Evolutionary conservation across 805 yeast species (phyloP).

Genomic region (Schwanniomyces polymorphus): DNA sequence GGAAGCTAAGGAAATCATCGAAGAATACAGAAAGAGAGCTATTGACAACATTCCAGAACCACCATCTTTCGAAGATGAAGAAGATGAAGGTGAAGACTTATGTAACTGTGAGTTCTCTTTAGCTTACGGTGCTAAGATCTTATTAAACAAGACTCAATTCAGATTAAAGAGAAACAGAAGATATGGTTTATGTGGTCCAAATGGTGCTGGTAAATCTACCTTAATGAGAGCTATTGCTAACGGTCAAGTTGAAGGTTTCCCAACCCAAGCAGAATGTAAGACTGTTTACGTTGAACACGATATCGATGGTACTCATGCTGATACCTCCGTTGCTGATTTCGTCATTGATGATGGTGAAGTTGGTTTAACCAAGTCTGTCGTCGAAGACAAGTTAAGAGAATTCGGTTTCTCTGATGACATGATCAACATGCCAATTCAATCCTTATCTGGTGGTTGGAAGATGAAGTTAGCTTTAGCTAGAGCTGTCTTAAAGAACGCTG

Average conservation of each 20-base stretch:
- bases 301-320: conserved; percentile 97
- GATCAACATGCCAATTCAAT: conserved; percentile 90
- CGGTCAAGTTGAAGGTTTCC: conserved; percentile 99
- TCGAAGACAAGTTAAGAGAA: conserved; percentile 75
- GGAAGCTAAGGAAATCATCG: conserved; percentile 82
- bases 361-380: conserved; percentile 69
- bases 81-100: conserved; percentile 98
- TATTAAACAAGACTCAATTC: conserved; percentile 98
- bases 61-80: conserved; percentile 94
- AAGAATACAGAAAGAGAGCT: conserved; percentile 93
- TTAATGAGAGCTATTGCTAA: conserved; percentile 96
- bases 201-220: conserved; percentile 55
- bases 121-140: conserved; percentile 99
- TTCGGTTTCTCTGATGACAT: conserved; percentile 93
- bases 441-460: conserved; percentile 99
- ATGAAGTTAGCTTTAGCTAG: conserved; percentile 99
- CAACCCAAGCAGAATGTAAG: conserved; percentile 97
- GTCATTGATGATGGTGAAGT: conserved; percentile 81
- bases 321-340: conserved; percentile 89
- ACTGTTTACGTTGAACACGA: conserved; percentile 99
- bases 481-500: conserved; percentile 98
- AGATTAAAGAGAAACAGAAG: conserved; percentile 99
- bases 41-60: conserved; percentile 98
- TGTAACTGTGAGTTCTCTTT: conserved; percentile 99
- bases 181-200: conserved; percentile 88